Percentiles rank a stretch among this genome's conserved stretches.
Conservation (phyloP, 768 basidiomycete genomes). For the Mycena galericulata region DNA sequence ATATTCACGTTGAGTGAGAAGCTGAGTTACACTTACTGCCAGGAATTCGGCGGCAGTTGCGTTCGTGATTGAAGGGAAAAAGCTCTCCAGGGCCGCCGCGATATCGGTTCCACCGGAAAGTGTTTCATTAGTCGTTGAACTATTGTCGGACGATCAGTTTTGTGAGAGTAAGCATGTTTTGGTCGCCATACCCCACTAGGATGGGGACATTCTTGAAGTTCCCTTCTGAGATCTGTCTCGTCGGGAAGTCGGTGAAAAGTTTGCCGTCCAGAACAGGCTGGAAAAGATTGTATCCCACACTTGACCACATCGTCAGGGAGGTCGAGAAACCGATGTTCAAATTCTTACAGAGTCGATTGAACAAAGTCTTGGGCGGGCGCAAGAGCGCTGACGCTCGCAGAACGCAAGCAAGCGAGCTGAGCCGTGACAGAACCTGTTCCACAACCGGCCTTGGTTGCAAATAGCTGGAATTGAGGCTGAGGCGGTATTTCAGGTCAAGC, state of each 20-base stretch:
- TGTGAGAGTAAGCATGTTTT: not conserved
- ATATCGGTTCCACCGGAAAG: slow-evolving; percentile 56
- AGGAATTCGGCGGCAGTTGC: slow-evolving; percentile 53
- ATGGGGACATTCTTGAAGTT: slow-evolving; percentile 64
- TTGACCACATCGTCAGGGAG: not conserved
- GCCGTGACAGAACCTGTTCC: slow-evolving; percentile 47
- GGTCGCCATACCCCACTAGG: slow-evolving; percentile 63
- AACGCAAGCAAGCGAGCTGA: slow-evolving; percentile 61
- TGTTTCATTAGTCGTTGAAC: slow-evolving; percentile 73
- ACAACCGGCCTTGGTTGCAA: slow-evolving; percentile 63
- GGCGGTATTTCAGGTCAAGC: not conserved
- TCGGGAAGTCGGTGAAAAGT: slow-evolving; percentile 63
- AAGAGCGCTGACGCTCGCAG: slow-evolving; percentile 62
- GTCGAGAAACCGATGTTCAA: not conserved
- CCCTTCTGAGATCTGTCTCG: slow-evolving; percentile 56
- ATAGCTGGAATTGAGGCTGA: slow-evolving; percentile 67
- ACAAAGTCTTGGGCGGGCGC: slow-evolving; percentile 64
- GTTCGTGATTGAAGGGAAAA: slow-evolving; percentile 59
- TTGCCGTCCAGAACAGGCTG: slow-evolving; percentile 67
- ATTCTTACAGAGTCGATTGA: slow-evolving; percentile 1
- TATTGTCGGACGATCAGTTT: slow-evolving; percentile 9
- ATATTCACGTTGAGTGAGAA: not conserved
- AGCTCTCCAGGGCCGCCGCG: slow-evolving; percentile 49
- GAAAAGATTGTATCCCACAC: slow-evolving; percentile 59
- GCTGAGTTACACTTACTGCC: slow-evolving; percentile 35